Conservation (phyloP, 257 asterid species). For the Scutellaria minor region DNA sequence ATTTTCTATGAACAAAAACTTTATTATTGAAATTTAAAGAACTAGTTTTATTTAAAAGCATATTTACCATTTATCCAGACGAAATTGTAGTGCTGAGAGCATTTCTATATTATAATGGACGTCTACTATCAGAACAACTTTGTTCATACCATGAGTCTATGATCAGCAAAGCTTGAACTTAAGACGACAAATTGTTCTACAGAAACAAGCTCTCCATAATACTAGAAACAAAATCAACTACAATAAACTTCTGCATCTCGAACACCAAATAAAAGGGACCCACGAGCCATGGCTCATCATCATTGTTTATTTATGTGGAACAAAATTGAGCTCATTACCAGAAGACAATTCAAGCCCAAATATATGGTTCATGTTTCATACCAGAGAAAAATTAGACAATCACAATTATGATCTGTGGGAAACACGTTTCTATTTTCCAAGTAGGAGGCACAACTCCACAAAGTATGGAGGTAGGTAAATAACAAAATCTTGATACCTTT, state of each 20-base stretch:
- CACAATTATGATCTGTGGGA: background rate
- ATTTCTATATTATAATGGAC: too few relatives aligned
- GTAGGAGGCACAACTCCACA: background rate
- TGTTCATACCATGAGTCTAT: background rate
- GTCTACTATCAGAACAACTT: too few relatives aligned
- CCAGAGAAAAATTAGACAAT: background rate
- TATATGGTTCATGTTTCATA: background rate
- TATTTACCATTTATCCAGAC: too few relatives aligned
- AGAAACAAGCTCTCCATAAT: background rate
- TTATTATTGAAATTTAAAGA: background rate
- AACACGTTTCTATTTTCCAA: background rate
- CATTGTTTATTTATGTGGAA: background rate
- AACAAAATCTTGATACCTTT: conserved; percentile 56
- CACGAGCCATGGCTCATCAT: background rate
- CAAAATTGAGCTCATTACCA: background rate
- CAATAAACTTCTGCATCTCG: background rate
- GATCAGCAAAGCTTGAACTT: background rate
- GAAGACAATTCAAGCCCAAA: background rate
- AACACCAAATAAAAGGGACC: background rate
- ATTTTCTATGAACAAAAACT: background rate
- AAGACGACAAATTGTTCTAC: background rate
- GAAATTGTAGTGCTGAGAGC: too few relatives aligned
- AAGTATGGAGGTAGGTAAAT: background rate
- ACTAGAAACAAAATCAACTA: background rate
- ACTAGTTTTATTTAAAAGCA: too few relatives aligned